Evolutionary conservation across 73 alveolate species (phyloP).

Genomic region (Uronychia binucleata): DNA sequence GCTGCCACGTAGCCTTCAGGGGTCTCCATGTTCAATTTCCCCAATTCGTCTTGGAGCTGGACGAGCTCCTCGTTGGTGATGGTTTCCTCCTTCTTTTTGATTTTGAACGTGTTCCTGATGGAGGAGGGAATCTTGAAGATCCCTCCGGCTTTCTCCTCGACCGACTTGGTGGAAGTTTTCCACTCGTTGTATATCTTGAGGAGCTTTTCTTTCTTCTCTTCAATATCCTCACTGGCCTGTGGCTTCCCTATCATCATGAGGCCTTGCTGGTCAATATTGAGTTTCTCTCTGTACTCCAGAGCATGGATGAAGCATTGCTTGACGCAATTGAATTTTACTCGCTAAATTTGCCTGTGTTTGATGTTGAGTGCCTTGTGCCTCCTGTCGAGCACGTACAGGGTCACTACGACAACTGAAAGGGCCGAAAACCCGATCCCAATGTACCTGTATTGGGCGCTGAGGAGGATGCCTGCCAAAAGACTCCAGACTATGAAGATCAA

Average conservation of each 20-base stretch:
- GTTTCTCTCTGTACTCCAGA: background rate
- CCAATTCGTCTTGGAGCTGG: background rate
- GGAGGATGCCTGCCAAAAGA: constrained; percentile 33
- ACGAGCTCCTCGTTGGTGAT: background rate
- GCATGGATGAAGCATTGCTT: background rate
- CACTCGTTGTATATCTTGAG: background rate
- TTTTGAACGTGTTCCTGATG: background rate
- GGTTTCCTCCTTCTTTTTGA: background rate
- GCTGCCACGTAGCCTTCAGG: too few species aligned
- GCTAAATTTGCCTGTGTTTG: background rate
- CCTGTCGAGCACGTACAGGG: constrained; percentile 2
- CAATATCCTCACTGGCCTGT: background rate
- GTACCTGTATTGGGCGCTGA: constrained; percentile 9
- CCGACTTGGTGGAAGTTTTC: background rate
- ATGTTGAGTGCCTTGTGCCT: background rate
- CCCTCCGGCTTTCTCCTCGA: background rate
- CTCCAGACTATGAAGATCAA: constrained; percentile 36
- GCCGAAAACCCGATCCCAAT: constrained; percentile 34
- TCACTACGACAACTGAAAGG: background rate
- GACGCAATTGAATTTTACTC: background rate
- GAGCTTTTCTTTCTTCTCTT: background rate
- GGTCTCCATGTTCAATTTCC: too few species aligned
- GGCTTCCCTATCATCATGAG: background rate
- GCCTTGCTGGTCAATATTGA: background rate
- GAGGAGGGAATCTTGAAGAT: background rate